phyloP scores from a whole-genome alignment of 768 basidiomycete genomes.

The Leccinum subgranulosum region DNA sequence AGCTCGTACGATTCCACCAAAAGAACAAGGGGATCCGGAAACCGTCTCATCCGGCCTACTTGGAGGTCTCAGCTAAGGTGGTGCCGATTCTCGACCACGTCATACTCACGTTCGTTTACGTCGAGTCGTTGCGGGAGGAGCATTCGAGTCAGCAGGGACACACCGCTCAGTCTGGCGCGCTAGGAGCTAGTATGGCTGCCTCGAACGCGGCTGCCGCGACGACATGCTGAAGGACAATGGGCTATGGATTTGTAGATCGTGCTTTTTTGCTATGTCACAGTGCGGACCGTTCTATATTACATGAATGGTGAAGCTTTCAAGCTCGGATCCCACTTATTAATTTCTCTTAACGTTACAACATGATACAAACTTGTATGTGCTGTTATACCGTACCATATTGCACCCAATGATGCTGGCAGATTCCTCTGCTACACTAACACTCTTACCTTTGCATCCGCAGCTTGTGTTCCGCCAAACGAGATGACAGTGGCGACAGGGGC shows the following conservation, averaged over 20 bases:
- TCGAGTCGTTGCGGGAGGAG: constrained; percentile 18
- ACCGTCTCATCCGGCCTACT: constrained; percentile 20
- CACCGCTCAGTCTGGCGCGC: not conserved
- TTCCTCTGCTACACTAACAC: not conserved
- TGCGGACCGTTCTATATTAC: not conserved
- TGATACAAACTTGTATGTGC: too few species aligned
- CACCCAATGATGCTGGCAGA: not conserved
- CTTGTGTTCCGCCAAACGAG: constrained; percentile 2
- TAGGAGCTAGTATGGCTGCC: not conserved
- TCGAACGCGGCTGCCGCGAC: not conserved
- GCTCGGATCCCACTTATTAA: not conserved
- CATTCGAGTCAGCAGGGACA: not conserved
- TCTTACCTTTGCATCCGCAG: not conserved
- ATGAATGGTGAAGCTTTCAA: not conserved
- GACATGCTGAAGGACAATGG: not conserved
- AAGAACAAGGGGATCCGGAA: constrained; percentile 22
- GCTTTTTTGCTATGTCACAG: not conserved
- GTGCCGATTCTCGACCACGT: constrained; percentile 24
- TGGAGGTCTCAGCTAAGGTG: constrained; percentile 15
- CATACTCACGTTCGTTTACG: constrained; percentile 26
- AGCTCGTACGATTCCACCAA: constrained; percentile 24
- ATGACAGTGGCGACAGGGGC: not conserved
- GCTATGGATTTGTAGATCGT: not conserved
- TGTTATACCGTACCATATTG: too few species aligned
- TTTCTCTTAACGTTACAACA: too few species aligned